Evolutionary conservation across 306 rosid genomes (phyloP).

Genomic region (Cicer pinnatifidum): DNA sequence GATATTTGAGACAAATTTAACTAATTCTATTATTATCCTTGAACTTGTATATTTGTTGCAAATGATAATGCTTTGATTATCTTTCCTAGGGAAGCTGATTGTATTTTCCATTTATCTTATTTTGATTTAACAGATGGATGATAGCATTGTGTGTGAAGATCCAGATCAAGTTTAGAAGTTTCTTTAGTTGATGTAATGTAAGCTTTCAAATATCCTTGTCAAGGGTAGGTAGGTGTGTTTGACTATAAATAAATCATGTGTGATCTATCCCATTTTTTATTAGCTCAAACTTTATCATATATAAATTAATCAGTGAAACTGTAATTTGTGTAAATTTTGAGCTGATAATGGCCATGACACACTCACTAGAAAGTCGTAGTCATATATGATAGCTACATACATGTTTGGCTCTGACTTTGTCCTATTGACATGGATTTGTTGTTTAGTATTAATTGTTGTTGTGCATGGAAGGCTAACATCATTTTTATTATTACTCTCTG

Average conservation of each 20-base stretch:
- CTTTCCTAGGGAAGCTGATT: conserved; percentile 24
- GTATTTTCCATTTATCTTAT: conserved; percentile 28
- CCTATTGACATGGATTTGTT: conserved; percentile 6
- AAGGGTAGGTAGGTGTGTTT: conserved; percentile 35
- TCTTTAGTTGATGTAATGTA: conserved; percentile 31
- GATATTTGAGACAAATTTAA: background rate
- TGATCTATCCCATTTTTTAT: conserved; percentile 18
- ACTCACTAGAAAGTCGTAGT: conserved; percentile 34
- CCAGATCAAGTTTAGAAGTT: conserved; percentile 40
- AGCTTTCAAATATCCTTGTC: conserved; percentile 36
- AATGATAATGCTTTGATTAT: conserved; percentile 30
- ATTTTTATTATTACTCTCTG: background rate
- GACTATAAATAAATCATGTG: conserved; percentile 34
- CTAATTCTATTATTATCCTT: background rate
- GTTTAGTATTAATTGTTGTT: background rate
- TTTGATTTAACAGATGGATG: conserved; percentile 43
- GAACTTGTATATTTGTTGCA: conserved; percentile 14
- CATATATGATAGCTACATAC: conserved; percentile 18
- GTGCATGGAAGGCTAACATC: background rate
- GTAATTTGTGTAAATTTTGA: conserved; percentile 21
- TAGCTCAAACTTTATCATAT: conserved; percentile 30
- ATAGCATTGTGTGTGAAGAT: conserved; percentile 19
- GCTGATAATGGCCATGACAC: conserved; percentile 38
- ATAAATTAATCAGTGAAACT: background rate
- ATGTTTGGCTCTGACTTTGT: conserved; percentile 30